These are phyloP conservation scores for Violaceomyces palustris DNA, from an alignment of 1,284 basidiomycete species.

Conservation along the genomic window DNA sequence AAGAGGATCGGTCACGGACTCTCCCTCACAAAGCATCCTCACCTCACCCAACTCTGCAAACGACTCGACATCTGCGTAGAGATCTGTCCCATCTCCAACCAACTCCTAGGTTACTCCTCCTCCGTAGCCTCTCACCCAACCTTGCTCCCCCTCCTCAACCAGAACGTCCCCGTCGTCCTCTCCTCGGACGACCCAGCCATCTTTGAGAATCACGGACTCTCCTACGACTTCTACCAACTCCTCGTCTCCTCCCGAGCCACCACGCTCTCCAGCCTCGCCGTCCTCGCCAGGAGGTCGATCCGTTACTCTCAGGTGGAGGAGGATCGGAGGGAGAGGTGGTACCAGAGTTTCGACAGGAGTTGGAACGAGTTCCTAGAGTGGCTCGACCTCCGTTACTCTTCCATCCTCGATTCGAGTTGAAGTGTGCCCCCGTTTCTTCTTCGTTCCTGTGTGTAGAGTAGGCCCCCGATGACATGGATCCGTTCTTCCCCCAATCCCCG, in stretches of 20 bases:
- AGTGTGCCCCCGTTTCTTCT: too few species aligned
- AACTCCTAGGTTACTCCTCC: constrained; percentile 27
- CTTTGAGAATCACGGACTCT: constrained; percentile 68
- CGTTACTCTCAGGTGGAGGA: constrained; percentile 15
- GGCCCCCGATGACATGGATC: too few species aligned
- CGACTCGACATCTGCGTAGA: constrained; percentile 65
- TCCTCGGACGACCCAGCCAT: constrained; percentile 69
- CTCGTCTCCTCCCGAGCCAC: constrained; percentile 12
- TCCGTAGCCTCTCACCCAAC: constrained; percentile 19
- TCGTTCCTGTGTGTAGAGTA: too few species aligned
- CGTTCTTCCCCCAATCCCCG: too few species aligned
- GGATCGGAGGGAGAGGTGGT: constrained; percentile 5
- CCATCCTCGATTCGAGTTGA: too few species aligned
- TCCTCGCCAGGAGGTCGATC: constrained; percentile 21
- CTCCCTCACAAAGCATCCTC: constrained; percentile 68
- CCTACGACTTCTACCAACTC: constrained; percentile 38
- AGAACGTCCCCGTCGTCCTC: constrained; percentile 66
- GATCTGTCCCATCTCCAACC: constrained; percentile 54
- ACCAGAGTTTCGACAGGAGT: constrained; percentile 21
- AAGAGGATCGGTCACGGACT: constrained; percentile 75
- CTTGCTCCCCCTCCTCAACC: constrained; percentile 60
- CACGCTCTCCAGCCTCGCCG: constrained; percentile 14
- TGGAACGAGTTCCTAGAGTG: constrained; percentile 25
- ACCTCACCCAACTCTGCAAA: constrained; percentile 64
- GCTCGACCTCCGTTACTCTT: constrained; percentile 4